phyloP scores from a whole-genome alignment of 179 eudicot genomes.

The Sideroxylon spinosum region DNA sequence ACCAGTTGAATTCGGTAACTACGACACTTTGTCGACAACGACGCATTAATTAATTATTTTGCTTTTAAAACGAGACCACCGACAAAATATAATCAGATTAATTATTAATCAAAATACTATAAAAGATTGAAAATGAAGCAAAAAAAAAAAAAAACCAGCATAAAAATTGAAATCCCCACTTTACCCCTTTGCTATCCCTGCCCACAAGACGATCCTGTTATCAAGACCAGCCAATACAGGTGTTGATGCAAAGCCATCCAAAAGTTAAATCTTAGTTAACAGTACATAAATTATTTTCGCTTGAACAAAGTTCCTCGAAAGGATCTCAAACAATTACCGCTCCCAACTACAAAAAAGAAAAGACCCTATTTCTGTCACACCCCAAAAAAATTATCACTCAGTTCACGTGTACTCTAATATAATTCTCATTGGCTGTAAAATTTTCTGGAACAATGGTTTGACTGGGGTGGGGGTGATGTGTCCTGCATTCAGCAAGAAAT shows the following conservation, averaged over 20 bases:
- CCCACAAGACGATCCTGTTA: not conserved
- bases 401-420: not conserved
- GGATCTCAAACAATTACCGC: not conserved
- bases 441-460: slow-evolving; percentile 3
- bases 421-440: slow-evolving; percentile 12
- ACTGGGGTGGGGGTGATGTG: too few relatives aligned
- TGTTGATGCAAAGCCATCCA: not conserved
- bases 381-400: not conserved
- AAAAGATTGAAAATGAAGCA: too few relatives aligned
- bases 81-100: too few relatives aligned
- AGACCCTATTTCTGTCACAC: not conserved
- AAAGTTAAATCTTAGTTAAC: not conserved
- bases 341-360: not conserved
- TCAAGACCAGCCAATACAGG: not conserved
- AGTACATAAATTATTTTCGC: slow-evolving; percentile 10
- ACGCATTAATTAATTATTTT: too few relatives aligned
- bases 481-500: not conserved
- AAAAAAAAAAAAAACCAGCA: too few relatives aligned
- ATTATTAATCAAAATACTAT: too few relatives aligned
- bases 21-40: too few relatives aligned
- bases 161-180: too few relatives aligned
- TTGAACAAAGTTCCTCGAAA: not conserved
- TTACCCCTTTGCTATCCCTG: too few relatives aligned
- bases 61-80: too few relatives aligned
- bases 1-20: too few relatives aligned